Conservation (phyloP, 768 basidiomycete genomes). For the Podaxis carcinomalis region DNA sequence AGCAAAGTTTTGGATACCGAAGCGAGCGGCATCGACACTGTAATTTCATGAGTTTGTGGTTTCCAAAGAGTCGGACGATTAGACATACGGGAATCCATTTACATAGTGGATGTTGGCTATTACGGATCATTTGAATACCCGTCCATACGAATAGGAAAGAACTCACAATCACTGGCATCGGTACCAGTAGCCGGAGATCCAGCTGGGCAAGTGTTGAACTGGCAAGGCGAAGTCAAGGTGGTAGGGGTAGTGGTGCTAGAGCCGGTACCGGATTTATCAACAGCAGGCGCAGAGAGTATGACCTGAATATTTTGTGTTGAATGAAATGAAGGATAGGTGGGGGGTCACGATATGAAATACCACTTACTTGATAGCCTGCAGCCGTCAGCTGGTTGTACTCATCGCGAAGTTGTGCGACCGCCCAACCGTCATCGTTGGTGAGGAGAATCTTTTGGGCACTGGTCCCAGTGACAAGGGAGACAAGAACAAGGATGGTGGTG, state of each 20-base stretch:
- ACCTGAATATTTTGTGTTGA: constrained; percentile 22
- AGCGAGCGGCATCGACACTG: constrained; percentile 32
- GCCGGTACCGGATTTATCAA: constrained; percentile 38
- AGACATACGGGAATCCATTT: constrained; percentile 34
- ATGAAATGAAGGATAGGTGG: background rate
- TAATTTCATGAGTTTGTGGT: background rate
- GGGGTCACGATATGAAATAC: background rate
- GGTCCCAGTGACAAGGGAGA: background rate
- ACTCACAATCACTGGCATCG: constrained; percentile 20
- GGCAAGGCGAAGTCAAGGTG: constrained; percentile 28
- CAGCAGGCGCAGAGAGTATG: constrained; percentile 38
- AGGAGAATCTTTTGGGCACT: constrained; percentile 18
- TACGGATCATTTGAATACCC: background rate
- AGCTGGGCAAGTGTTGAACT: constrained; percentile 37
- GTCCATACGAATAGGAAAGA: background rate
- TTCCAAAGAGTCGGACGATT: background rate
- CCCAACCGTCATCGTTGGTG: constrained; percentile 34
- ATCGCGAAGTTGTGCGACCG: constrained; percentile 37
- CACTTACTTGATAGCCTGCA: constrained; percentile 32
- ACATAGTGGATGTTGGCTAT: constrained; percentile 38
- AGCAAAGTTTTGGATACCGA: constrained; percentile 41
- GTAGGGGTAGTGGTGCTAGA: constrained; percentile 27
- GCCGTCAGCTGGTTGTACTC: constrained; percentile 29
- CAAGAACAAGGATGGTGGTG: constrained; percentile 1
- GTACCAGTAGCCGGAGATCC: constrained; percentile 36